Base-by-base conservation (phyloP, 208 protist species). In the Borovskyia barvae region DNA sequence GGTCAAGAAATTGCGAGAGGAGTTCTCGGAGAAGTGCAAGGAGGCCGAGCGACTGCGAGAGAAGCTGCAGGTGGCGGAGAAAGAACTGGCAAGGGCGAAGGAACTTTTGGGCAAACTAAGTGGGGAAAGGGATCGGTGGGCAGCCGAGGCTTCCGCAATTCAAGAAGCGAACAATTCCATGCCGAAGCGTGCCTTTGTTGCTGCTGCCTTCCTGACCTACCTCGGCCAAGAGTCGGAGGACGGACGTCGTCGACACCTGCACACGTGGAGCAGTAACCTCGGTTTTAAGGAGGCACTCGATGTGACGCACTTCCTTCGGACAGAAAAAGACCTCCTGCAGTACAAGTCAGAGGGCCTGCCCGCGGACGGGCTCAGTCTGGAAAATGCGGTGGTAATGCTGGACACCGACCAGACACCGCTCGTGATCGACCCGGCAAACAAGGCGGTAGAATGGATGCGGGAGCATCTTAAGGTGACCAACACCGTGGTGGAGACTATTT, bases 331-430 rank as follows among this genome's bases (percentile, higher is more conserved):
- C 65, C 66, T 97, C 32, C 80, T 99, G 39, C 72, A 92, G 70
- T 98, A 89, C 90, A 98, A 98, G 79, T 72, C 78, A 8, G 85
- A 98, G 61, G 97, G 97, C 17, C 77, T 99, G 12, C 94, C 94
- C 5, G 74, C 81, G 14, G 97, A 99, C 66, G 82, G 89, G 50
- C 85, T 99, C 5, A 97, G 89, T 20, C 66, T 94, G 37, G 97
- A 99, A 74, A 99, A 99, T 71, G 97, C 96, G 20, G 84, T 99
- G 43, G 85, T 97, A 20, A 97, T 99, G 63, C 66, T 96, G 17
- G 77, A 97, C 55, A 70, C 80, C 39, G 46, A 25, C 46, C 77
- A 89, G 74, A 92, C 87, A 37, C 96, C 97, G 50, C 82, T 99
- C 42, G 76, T 99, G 24, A 94, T 99, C 46, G 98, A 99, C 80